Evolutionary conservation across 257 asterid species (phyloP).

Genomic region (Primulina huaijiensis): DNA sequence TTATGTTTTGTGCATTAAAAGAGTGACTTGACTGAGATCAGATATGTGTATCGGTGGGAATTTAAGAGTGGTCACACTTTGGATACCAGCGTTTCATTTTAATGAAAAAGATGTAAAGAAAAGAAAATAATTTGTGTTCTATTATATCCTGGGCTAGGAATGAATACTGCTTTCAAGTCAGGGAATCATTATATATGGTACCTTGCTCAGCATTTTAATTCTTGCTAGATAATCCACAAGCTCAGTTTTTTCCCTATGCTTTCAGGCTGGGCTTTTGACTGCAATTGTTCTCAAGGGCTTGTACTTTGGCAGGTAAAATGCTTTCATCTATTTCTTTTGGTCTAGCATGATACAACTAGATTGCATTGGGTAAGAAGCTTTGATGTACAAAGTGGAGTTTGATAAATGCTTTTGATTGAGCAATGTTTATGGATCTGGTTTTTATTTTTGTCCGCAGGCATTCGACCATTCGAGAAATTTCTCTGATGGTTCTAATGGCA

Average conservation of each 20-base stretch:
- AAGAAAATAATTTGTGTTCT: not conserved
- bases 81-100: not conserved
- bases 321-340: not conserved
- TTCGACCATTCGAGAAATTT: slow-evolving; percentile 79
- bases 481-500: slow-evolving; percentile 84
- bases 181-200: not conserved
- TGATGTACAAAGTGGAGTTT: slow-evolving; percentile 16
- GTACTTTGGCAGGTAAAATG: slow-evolving; percentile 72
- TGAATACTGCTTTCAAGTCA: not conserved
- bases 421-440: slow-evolving; percentile 12
- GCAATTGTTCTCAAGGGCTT: slow-evolving; percentile 70
- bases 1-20: too few relatives aligned
- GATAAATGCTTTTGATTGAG: slow-evolving; percentile 18
- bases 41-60: too few relatives aligned
- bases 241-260: slow-evolving; percentile 21
- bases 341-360: slow-evolving; percentile 1
- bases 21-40: too few relatives aligned
- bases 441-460: slow-evolving; percentile 54
- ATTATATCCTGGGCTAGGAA: not conserved
- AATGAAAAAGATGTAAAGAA: not conserved
- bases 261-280: slow-evolving; percentile 85
- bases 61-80: too few relatives aligned
- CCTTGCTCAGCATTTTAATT: slow-evolving; percentile 4
- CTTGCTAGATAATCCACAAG: slow-evolving; percentile 3
- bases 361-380: not conserved